Conservation (phyloP, 2,329 filamentous ascomycete genomes). For the Aspergillus pseudoviridinutans region DNA sequence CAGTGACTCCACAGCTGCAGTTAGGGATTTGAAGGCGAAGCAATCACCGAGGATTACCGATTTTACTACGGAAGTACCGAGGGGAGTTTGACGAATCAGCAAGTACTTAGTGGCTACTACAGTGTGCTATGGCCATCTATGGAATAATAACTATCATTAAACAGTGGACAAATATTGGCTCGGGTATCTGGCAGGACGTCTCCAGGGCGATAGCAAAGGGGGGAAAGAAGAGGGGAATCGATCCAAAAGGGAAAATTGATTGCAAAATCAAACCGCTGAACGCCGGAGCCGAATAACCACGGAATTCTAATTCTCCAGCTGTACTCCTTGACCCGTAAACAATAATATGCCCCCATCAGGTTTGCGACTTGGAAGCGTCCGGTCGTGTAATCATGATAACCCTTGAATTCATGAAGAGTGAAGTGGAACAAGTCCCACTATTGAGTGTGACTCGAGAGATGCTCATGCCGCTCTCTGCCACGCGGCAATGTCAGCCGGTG, state of each 20-base stretch:
- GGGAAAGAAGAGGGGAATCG: not conserved
- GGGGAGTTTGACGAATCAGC: not conserved
- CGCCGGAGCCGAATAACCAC: not conserved
- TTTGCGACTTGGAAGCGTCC: not conserved
- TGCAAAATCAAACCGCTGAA: not conserved
- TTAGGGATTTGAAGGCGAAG: not conserved
- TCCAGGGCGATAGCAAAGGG: not conserved
- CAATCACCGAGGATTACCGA: not conserved
- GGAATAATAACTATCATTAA: not conserved
- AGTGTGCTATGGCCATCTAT: not conserved
- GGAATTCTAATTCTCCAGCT: not conserved
- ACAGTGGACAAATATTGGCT: not conserved
- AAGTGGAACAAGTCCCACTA: not conserved
- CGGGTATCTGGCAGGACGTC: not conserved
- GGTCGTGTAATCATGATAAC: not conserved
- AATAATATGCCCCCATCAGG: not conserved
- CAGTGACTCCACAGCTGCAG: not conserved
- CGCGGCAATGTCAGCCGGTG: constrained; percentile 26
- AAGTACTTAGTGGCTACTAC: not conserved
- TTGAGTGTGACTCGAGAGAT: not conserved
- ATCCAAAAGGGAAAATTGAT: not conserved
- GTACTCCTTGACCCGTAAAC: not conserved
- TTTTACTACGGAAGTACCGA: not conserved
- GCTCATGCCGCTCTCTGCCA: constrained; percentile 21
- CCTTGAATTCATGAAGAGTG: not conserved